Base-by-base conservation (phyloP, 2,329 filamentous ascomycete species). In the Xylaria sp. region DNA sequence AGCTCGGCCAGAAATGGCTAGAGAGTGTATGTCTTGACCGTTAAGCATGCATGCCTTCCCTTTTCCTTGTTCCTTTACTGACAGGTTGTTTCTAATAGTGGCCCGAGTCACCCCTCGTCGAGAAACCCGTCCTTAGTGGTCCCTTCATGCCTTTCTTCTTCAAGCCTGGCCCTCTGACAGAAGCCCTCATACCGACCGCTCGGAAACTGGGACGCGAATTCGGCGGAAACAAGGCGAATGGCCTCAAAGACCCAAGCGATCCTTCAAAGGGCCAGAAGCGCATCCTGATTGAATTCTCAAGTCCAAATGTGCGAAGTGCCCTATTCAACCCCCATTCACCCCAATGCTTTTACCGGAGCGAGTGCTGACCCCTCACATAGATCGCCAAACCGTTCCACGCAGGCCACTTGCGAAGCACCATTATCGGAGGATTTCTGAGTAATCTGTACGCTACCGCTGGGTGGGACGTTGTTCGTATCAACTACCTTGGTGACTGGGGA, bases 101-200 rank as follows among this genome's bases (percentile, higher is more conserved):
- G 80, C 91, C 92, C 62, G 89, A 92, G 70, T 92, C 90, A 71
- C 88, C 91, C 23, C 85, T 97, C 31, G 86, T 96, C 70, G 86
- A 91, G 74, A 91, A 90, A 78, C 93, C 93, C 18, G 82, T 84
- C 13, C 84, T 86, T n/a, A 86, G 84, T 69, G 91, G 90, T 72
- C 88, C 89, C 57, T 94, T 93, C 76, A 82, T 97, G 49, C 88
- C 90, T 75, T 95, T 97, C 83, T 94, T 91, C 85, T 92, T 94
- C 86, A 92, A 92, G 81, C 83, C 88, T n/a, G 84, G 83, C 2
- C 87, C 90, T 15, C 86, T 96, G 54, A 84, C 88, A 62, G 82
- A 88, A 70, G 81, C 92, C 46, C 84, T 94, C 36, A 82, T 97
- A 58, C 91, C 92, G 46, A 85, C 88, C 74, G 90, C 96, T 70